A percentile compares a stretch with the other conserved stretches of the same genome.
Evolutionary conservation across 2,329 filamentous ascomycete genomes (phyloP).

Genomic region (Fulvia fulva): DNA sequence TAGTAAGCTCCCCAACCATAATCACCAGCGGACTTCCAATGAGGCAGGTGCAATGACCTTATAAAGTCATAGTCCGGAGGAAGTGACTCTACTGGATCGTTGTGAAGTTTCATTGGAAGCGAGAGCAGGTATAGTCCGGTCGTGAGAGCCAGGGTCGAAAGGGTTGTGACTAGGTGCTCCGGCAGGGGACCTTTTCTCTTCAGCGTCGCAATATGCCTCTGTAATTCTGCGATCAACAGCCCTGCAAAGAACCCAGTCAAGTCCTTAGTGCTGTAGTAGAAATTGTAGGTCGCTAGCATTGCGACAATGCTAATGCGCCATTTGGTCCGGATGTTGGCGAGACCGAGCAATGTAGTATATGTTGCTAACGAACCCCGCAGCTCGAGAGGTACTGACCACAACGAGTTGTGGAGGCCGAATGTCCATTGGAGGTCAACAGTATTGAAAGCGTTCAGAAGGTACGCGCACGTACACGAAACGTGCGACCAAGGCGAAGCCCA

Average conservation of each 20-base stretch:
- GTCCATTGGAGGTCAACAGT: constrained; percentile 1
- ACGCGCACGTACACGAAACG: background rate
- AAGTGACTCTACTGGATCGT: background rate
- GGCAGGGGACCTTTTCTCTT: background rate
- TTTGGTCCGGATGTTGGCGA: background rate
- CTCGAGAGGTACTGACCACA: constrained; percentile 5
- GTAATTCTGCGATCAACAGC: constrained; percentile 1
- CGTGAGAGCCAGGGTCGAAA: background rate
- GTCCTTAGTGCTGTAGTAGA: background rate
- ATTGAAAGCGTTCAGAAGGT: background rate
- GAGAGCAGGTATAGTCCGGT: background rate
- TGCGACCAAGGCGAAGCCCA: background rate
- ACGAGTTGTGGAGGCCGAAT: background rate
- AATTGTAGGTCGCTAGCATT: background rate
- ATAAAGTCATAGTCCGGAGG: constrained; percentile 3
- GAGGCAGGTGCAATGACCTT: background rate
- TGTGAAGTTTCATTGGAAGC: background rate
- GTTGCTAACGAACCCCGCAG: constrained; percentile 1
- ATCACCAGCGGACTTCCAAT: background rate
- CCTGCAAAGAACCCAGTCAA: constrained; percentile 1
- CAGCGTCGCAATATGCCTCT: background rate
- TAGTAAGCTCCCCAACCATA: background rate
- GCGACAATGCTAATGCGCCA: background rate
- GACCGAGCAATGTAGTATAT: background rate
- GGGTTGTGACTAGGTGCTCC: background rate